A percentile compares a stretch with the other conserved stretches of the same genome.
Evolutionary conservation across 106 monocot species (phyloP).

Genomic region (Platanthera guangdongensis): DNA sequence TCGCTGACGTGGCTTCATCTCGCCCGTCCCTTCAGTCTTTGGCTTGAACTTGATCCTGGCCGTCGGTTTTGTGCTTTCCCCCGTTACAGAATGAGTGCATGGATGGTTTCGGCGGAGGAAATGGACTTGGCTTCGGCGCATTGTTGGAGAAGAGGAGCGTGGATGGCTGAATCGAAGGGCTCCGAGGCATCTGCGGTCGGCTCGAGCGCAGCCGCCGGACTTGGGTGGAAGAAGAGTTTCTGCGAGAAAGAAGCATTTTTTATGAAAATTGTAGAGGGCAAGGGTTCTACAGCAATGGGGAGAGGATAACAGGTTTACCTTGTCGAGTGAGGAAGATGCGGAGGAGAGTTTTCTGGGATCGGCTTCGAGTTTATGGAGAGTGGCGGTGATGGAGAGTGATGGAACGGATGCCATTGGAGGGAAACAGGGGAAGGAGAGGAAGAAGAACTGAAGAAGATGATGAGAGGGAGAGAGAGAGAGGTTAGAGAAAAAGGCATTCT

Average conservation of each 20-base stretch:
- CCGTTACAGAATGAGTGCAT: slow-evolving; percentile 53
- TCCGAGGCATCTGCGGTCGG: background rate
- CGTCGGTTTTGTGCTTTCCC: too few species aligned
- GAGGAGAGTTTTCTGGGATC: slow-evolving; percentile 22
- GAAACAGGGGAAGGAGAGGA: slow-evolving; percentile 5
- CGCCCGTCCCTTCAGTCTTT: too few species aligned
- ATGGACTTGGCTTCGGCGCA: slow-evolving; percentile 41
- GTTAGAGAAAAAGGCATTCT: too few species aligned
- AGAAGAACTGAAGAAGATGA: background rate
- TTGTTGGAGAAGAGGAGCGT: slow-evolving; percentile 56
- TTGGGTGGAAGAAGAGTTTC: background rate
- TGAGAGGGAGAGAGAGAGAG: too few species aligned
- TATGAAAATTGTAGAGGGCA: background rate
- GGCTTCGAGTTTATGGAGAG: slow-evolving; percentile 27
- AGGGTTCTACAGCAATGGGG: background rate
- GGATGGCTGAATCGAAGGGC: slow-evolving; percentile 29
- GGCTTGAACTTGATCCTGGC: too few species aligned
- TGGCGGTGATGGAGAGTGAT: slow-evolving; percentile 25
- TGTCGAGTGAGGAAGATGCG: slow-evolving; percentile 14
- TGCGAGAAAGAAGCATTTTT: background rate
- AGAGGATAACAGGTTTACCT: slow-evolving; percentile 15
- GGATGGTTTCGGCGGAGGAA: slow-evolving; percentile 28
- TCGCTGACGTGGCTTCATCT: too few species aligned
- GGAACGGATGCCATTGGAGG: slow-evolving; percentile 35
- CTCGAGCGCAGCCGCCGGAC: background rate